Percentiles rank a stretch among this genome's conserved stretches.
Evolutionary conservation across 1,284 basidiomycete genomes (phyloP).

Genomic region (Papiliotrema flavescens): DNA sequence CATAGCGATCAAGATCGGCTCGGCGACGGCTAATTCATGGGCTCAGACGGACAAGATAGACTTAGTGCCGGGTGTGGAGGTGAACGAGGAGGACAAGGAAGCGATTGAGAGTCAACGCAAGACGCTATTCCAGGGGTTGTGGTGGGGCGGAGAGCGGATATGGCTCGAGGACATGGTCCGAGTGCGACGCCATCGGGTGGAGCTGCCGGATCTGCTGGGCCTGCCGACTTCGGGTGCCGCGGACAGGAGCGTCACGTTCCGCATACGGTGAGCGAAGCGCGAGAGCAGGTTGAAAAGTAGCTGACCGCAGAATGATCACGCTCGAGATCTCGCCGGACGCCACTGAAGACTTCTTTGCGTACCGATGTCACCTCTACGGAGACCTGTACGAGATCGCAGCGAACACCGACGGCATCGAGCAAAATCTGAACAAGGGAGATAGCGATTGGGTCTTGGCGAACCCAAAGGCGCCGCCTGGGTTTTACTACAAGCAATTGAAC

Average conservation of each 20-base stretch:
- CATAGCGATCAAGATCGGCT: constrained; percentile 28
- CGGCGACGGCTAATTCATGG: constrained; percentile 28
- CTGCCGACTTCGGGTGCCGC: constrained; percentile 17
- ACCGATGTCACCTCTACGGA: constrained; percentile 36
- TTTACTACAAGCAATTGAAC: constrained; percentile 31
- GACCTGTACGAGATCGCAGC: constrained; percentile 33
- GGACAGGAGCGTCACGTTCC: constrained; percentile 25
- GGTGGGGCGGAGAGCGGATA: constrained; percentile 84
- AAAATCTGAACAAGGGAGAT: not conserved
- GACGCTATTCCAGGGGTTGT: constrained; percentile 57
- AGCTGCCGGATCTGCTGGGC: constrained; percentile 24
- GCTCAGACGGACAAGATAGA: constrained; percentile 40
- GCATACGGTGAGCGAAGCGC: constrained; percentile 25
- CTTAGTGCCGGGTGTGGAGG: constrained; percentile 15
- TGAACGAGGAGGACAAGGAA: constrained; percentile 24
- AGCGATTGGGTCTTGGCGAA: not conserved
- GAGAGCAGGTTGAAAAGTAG: not conserved
- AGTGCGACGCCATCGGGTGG: constrained; percentile 46
- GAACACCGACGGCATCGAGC: not conserved
- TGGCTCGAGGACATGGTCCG: constrained; percentile 80
- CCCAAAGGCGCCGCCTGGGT: constrained; percentile 20
- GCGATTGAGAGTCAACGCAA: constrained; percentile 23
- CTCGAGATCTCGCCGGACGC: constrained; percentile 16
- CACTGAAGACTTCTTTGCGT: constrained; percentile 7
- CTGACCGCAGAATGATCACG: constrained; percentile 22